Evolutionary conservation across 2,329 filamentous ascomycete species (phyloP).

Genomic region (Apiospora pterosperma): DNA sequence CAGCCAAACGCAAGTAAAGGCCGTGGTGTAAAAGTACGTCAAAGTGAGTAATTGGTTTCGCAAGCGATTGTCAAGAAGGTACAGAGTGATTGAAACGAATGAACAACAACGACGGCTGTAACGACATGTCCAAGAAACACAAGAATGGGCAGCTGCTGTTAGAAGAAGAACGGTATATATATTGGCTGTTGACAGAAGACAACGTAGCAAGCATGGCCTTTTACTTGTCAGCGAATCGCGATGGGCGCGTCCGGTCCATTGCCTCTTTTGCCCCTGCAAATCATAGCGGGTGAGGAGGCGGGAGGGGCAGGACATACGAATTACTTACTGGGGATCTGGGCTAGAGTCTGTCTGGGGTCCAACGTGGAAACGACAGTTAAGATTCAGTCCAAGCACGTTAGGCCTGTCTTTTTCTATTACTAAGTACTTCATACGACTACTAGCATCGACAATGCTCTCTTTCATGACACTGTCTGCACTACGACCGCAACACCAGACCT

Average conservation of each 20-base stretch:
- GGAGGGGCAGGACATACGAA: neutral
- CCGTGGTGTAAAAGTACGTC: neutral
- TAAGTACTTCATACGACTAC: too few relatives aligned
- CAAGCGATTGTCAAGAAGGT: constrained; percentile 1
- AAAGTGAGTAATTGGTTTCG: neutral
- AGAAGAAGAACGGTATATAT: neutral
- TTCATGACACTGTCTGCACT: neutral
- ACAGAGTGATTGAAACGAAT: neutral
- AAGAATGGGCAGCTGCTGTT: neutral
- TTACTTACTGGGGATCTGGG: neutral
- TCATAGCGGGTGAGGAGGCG: too few relatives aligned
- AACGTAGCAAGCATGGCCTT: neutral
- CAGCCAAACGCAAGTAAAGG: neutral
- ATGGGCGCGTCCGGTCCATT: too few relatives aligned
- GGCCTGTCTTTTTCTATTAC: neutral
- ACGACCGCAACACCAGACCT: neutral
- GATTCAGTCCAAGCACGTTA: neutral
- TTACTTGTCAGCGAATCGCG: too few relatives aligned
- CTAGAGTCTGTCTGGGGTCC: neutral
- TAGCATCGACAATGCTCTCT: neutral
- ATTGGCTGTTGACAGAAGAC: neutral
- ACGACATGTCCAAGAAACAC: neutral
- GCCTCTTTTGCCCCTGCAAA: too few relatives aligned
- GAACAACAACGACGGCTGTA: neutral
- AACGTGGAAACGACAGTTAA: neutral